Evolutionary conservation across 2,329 filamentous ascomycete species (phyloP), one percentile per base, ranked within the genome.

Genomic region (Hymenoscyphus infarciens): DNA sequence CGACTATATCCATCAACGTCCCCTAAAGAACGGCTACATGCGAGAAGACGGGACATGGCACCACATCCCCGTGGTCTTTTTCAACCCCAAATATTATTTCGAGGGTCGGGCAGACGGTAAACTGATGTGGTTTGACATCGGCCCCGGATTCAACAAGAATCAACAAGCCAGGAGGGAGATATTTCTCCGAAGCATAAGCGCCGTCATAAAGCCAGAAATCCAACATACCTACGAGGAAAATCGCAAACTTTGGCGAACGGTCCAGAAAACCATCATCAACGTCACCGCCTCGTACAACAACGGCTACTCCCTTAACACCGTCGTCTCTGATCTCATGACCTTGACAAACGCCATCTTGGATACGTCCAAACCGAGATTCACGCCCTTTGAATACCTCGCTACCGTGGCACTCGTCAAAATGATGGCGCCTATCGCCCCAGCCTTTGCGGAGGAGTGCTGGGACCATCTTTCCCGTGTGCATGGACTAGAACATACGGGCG

Each of bases 401-500:
- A 75, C 80, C 1, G 79, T 80, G 1, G 77, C 80, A 3, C 81
- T 96, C 8, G 74, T 94, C 49, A 85, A 85, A 57, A 85, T 96
- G 78, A 79, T 93, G 69, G 89, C 91, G 0, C 92, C 92, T 3
- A 86, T 96, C 59, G 85, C 90, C 0, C 92, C 92, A 0, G 90
- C 89, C 0, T 86, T 95, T 63, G 83, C 91, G 1, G 91, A 94
- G 69, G 91, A 96, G 77, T 90, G 87, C 74, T 96, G 90, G 90
- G 80, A 83, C 65, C 70, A 83, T 1, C 79, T 93, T 3, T 5
- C 39, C 3, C 35, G 22, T 59, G 19, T 4, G 35, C 3, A 19
- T 7, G 45, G 27, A 27, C 29, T 42, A 11, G 19, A 11, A 16
- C 42, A 16, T n/a, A 42, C 6, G 8, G 55, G 29, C 7, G 29